Conservation (phyloP, 2,329 filamentous ascomycete genomes). For the Penicillium vulpinum region DNA sequence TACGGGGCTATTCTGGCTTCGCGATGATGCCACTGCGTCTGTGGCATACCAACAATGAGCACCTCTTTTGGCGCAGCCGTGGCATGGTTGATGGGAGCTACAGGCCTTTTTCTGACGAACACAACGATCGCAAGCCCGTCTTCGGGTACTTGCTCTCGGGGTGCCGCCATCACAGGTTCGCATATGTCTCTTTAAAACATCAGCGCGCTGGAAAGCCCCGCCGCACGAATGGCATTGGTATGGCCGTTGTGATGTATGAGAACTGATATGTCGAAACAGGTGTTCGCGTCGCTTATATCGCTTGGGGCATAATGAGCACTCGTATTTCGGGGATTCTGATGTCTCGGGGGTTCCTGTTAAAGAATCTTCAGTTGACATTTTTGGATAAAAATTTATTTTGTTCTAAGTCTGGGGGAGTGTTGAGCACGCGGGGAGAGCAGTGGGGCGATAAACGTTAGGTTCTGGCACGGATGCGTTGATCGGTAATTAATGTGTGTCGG, state of each 20-base stretch:
- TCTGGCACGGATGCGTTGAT: background rate
- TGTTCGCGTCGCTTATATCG: constrained; percentile 42
- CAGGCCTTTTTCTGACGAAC: constrained; percentile 40
- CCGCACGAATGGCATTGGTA: constrained; percentile 35
- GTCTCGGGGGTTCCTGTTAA: background rate
- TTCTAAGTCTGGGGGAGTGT: background rate
- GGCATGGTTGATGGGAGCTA: constrained; percentile 33
- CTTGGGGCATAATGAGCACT: constrained; percentile 36
- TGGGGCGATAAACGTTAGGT: background rate
- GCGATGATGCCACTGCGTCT: background rate
- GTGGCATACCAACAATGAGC: constrained; percentile 24
- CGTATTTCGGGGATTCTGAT: constrained; percentile 14
- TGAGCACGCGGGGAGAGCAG: background rate
- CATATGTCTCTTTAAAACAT: constrained; percentile 41
- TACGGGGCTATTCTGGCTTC: background rate
- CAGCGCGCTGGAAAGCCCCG: constrained; percentile 38
- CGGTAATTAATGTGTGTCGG: background rate
- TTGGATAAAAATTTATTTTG: background rate
- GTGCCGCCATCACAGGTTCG: constrained; percentile 33
- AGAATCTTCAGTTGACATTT: background rate
- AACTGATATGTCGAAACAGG: constrained; percentile 36
- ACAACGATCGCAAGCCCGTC: constrained; percentile 39
- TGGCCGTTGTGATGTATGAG: constrained; percentile 36
- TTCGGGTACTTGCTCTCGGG: constrained; percentile 19
- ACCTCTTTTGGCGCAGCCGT: constrained; percentile 27